These are phyloP conservation scores for Trametes coccinea DNA, from an alignment of 768 basidiomycete genomes.

Conservation along the genomic window DNA sequence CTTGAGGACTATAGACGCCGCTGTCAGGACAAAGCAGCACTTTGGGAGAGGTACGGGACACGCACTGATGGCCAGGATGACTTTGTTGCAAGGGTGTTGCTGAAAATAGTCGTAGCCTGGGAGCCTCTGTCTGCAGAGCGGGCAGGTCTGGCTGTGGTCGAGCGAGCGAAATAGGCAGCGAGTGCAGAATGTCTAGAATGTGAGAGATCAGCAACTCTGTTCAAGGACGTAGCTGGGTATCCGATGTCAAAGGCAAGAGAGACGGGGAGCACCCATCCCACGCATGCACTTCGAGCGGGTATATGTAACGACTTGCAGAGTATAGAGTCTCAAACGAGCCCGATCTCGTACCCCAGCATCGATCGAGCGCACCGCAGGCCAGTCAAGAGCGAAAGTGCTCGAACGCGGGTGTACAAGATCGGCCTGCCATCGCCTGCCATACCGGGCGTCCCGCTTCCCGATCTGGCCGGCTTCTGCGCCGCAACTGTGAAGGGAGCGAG, in stretches of 20 bases:
- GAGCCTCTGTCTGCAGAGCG: constrained; percentile 79
- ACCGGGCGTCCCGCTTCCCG: constrained; percentile 6
- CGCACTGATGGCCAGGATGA: constrained; percentile 67
- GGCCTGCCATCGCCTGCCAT: neutral
- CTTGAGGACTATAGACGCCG: constrained; percentile 50
- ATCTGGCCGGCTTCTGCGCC: constrained; percentile 7
- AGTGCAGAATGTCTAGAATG: constrained; percentile 81
- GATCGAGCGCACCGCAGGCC: constrained; percentile 1
- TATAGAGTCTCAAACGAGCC: neutral
- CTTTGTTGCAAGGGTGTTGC: constrained; percentile 74
- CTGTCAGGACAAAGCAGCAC: neutral
- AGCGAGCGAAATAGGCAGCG: constrained; percentile 88
- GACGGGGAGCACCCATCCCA: no score
- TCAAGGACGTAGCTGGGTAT: neutral
- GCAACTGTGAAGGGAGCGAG: neutral
- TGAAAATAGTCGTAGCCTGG: constrained; percentile 79
- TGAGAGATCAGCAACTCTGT: neutral
- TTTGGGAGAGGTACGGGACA: constrained; percentile 13
- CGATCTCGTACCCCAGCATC: constrained; percentile 8
- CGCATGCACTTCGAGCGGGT: neutral
- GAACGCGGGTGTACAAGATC: neutral
- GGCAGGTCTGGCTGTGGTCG: constrained; percentile 82
- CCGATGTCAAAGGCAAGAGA: neutral
- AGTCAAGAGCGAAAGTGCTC: neutral
- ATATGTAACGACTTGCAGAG: neutral